These are phyloP conservation scores for Stagonosporopsis vannaccii DNA, from an alignment of 2,329 filamentous ascomycete species.

Conservation along the genomic window DNA sequence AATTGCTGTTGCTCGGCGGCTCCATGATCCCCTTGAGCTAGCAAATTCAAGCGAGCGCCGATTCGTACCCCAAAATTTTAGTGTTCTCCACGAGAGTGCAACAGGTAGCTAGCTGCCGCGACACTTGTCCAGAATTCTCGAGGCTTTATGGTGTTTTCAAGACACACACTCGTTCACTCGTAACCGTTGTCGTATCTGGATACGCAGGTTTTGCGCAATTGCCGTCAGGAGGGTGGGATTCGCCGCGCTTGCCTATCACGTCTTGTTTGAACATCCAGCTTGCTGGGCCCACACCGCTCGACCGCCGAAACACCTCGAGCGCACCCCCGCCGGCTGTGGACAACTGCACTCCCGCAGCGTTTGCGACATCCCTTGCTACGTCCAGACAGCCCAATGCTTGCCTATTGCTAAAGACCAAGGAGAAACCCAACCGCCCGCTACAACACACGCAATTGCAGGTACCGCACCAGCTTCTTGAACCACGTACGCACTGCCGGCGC, in stretches of 20 bases:
- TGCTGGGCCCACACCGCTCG: slow-evolving; percentile 41
- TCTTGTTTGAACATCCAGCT: slow-evolving; percentile 30
- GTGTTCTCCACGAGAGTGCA: slow-evolving; percentile 30
- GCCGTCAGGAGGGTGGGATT: slow-evolving; percentile 21
- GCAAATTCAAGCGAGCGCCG: slow-evolving; percentile 29
- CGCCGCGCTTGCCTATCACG: slow-evolving; percentile 37
- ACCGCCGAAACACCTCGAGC: slow-evolving; percentile 35
- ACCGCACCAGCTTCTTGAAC: slow-evolving; percentile 5
- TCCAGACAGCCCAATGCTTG: slow-evolving; percentile 31
- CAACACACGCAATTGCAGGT: slow-evolving; percentile 3
- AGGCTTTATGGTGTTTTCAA: background rate
- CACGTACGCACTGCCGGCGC: slow-evolving; percentile 9
- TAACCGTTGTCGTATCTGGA: background rate
- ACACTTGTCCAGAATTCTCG: slow-evolving; percentile 32
- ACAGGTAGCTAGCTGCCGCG: slow-evolving; percentile 30
- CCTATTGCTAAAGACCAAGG: slow-evolving; percentile 25
- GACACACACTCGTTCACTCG: background rate
- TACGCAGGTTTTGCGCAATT: slow-evolving; percentile 12
- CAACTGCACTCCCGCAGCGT: slow-evolving; percentile 17
- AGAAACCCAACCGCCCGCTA: slow-evolving; percentile 24
- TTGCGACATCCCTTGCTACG: slow-evolving; percentile 23
- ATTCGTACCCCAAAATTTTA: slow-evolving; percentile 23
- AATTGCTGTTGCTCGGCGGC: slow-evolving; percentile 13
- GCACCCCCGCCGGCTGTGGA: slow-evolving; percentile 25
- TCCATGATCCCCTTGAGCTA: slow-evolving; percentile 22